phyloP scores from a whole-genome alignment of 257 asterid species.

The Nicotiana otophora region DNA sequence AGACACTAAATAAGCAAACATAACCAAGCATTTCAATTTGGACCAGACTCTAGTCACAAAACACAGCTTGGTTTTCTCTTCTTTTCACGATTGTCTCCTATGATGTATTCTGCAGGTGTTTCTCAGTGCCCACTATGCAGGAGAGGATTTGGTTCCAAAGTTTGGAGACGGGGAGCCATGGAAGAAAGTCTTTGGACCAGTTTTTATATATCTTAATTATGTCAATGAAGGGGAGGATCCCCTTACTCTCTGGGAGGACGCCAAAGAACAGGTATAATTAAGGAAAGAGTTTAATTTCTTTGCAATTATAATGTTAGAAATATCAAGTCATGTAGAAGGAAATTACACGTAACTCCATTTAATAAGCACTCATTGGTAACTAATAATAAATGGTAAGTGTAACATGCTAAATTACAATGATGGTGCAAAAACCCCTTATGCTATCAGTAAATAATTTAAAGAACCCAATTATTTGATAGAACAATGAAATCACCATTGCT shows the following conservation, averaged over 20 bases:
- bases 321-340: no score
- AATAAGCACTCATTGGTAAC: no score
- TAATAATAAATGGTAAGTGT: no score
- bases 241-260: constrained; percentile 55
- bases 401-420: no score
- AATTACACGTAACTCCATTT: no score
- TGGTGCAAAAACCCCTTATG: no score
- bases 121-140: constrained; percentile 57
- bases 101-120: constrained; percentile 35
- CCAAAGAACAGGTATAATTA: constrained; percentile 48
- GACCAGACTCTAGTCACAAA: background rate
- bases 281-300: background rate
- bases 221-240: constrained; percentile 29
- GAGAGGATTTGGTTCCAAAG: constrained; percentile 53
- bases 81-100: background rate
- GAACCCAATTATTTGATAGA: background rate
- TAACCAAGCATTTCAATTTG: background rate
- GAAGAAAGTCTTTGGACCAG: constrained; percentile 80
- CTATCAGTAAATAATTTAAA: no score
- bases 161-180: constrained; percentile 52
- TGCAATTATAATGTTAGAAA: no score
- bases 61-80: background rate
- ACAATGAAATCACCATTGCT: background rate
- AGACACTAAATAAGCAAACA: background rate
- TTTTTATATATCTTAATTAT: constrained; percentile 59